Evolutionary conservation across 305 asterid genomes (phyloP).

Genomic region (Fraxinus latifolia): DNA sequence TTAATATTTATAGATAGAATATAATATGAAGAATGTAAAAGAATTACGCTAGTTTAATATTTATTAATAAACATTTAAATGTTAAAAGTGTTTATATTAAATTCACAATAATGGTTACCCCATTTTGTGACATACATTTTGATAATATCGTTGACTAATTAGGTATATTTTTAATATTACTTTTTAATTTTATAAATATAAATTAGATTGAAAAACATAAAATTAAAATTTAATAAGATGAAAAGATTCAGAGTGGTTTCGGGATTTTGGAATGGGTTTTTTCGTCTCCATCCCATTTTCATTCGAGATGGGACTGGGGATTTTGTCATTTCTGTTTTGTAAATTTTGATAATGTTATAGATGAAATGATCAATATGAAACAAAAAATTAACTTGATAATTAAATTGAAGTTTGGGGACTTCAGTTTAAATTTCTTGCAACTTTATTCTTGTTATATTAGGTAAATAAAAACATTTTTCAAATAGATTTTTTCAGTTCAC

Average conservation of each 20-base stretch:
- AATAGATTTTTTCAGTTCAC: neutral
- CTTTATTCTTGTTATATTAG: neutral
- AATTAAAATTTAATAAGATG: neutral
- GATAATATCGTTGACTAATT: neutral
- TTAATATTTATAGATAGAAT: neutral
- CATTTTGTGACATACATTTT: neutral
- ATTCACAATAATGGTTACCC: neutral
- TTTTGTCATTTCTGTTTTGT: neutral
- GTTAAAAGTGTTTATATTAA: too few species aligned
- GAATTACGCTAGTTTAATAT: neutral
- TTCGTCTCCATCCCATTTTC: too few species aligned
- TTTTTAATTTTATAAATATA: too few species aligned
- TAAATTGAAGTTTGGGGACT: neutral
- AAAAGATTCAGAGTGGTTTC: too few species aligned
- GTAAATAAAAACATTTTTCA: too few species aligned
- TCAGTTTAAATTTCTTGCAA: neutral
- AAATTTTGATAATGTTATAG: neutral
- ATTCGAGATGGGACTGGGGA: too few species aligned
- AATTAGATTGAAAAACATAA: too few species aligned
- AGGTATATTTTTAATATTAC: too few species aligned
- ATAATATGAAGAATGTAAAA: neutral
- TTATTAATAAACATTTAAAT: too few species aligned
- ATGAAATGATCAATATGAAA: neutral
- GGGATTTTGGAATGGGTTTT: too few species aligned
- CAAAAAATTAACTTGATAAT: neutral